Percentiles rank a stretch among this genome's conserved stretches.
Conservation (phyloP, 2,329 filamentous ascomycete genomes). For the Paracorniculantispora psalliotae region DNA sequence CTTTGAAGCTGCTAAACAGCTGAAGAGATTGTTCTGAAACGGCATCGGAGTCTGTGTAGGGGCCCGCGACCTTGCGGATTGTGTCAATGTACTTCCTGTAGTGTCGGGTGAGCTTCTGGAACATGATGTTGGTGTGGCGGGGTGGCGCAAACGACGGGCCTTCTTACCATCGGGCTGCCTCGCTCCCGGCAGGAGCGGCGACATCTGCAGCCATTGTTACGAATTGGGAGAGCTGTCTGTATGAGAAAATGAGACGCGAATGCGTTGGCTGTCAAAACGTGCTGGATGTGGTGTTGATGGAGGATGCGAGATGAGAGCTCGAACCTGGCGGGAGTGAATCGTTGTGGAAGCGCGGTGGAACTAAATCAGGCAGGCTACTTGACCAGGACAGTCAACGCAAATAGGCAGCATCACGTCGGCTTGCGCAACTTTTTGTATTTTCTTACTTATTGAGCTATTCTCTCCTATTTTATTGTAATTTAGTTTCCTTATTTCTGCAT, state of each 20-base stretch:
- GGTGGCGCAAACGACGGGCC: background rate
- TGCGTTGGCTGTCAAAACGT: background rate
- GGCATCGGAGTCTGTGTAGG: slow-evolving; percentile 67
- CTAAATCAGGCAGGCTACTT: background rate
- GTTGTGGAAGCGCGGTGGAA: background rate
- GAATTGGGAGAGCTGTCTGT: background rate
- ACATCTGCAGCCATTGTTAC: slow-evolving; percentile 3
- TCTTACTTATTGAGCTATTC: background rate
- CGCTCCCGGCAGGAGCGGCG: slow-evolving; percentile 16
- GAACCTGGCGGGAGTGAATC: background rate
- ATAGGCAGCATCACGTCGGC: background rate
- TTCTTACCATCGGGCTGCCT: slow-evolving; percentile 32
- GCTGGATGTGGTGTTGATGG: background rate
- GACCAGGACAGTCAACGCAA: background rate
- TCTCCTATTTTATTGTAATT: too few relatives aligned
- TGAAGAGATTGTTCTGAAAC: slow-evolving; percentile 48
- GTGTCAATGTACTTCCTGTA: slow-evolving; percentile 77
- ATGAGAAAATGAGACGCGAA: background rate
- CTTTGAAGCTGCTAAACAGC: slow-evolving; percentile 64
- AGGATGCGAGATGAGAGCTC: background rate
- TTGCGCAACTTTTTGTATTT: background rate
- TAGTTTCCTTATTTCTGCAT: too few relatives aligned
- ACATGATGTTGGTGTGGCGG: background rate
- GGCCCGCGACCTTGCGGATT: slow-evolving; percentile 70
- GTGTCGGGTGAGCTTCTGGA: slow-evolving; percentile 16